A percentile compares a stretch with the other conserved stretches of the same genome.
These are phyloP conservation scores for Naganishia sp. DNA, from an alignment of 1,284 basidiomycete species.

Conservation along the genomic window DNA sequence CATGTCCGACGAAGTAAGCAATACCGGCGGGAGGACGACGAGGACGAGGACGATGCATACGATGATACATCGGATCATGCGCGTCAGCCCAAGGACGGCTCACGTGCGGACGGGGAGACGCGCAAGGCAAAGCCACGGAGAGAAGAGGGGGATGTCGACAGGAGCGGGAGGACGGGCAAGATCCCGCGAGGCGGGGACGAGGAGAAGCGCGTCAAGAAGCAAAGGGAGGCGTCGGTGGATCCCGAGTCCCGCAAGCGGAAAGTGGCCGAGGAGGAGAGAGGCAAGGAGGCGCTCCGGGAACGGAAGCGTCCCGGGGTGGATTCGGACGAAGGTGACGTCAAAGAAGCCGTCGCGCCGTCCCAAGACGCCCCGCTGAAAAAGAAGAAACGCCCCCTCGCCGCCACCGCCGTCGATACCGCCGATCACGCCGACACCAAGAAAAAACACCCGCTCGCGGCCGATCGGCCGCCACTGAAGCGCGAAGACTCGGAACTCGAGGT, in stretches of 20 bases:
- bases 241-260: neutral
- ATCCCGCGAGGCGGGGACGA: neutral
- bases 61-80: too few species aligned
- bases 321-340: neutral
- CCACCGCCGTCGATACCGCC: neutral
- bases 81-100: too few species aligned
- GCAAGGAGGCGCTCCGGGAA: neutral
- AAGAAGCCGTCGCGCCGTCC: neutral
- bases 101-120: too few species aligned
- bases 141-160: too few species aligned
- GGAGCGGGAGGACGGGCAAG: too few species aligned
- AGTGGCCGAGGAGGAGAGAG: too few species aligned
- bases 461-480: neutral
- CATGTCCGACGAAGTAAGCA: neutral
- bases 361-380: conserved; percentile 1
- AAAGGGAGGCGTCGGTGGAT: neutral
- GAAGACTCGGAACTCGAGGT: neutral
- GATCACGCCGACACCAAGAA: neutral
- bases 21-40: neutral
- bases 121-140: too few species aligned
- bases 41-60: too few species aligned
- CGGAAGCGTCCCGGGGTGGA: too few species aligned
- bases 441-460: neutral
- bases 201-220: too few species aligned
- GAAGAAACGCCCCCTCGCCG: neutral